Percentiles rank a stretch among this genome's conserved stretches.
Conservation (phyloP, 2,329 filamentous ascomycete species). For the Macrophomina tecta region DNA sequence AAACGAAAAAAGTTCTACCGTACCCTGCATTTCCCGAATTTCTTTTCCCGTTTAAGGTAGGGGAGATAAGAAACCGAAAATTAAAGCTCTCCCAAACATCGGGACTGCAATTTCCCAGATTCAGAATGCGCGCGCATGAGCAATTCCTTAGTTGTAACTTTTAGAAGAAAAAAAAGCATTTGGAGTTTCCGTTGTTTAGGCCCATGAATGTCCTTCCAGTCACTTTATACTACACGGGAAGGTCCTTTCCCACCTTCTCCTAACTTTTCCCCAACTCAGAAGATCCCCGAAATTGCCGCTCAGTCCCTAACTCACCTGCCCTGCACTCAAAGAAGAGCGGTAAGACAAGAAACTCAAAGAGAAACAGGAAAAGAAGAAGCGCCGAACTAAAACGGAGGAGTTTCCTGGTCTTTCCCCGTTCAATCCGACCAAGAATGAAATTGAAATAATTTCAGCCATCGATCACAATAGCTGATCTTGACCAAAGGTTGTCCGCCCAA, state of each 20-base stretch:
- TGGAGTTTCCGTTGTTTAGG: background rate
- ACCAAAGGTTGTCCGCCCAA: slow-evolving; percentile 18
- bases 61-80: background rate
- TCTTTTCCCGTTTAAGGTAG: background rate
- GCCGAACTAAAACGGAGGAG: slow-evolving; percentile 14
- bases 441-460: background rate
- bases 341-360: background rate
- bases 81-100: background rate
- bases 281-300: background rate
- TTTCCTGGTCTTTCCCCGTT: slow-evolving; percentile 16
- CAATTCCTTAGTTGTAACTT: background rate
- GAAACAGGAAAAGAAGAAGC: slow-evolving; percentile 1
- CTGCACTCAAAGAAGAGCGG: background rate
- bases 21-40: background rate
- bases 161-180: background rate
- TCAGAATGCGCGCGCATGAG: background rate
- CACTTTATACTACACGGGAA: slow-evolving; percentile 17
- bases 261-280: background rate
- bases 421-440: slow-evolving; percentile 17
- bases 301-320: background rate
- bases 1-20: background rate
- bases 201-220: background rate
- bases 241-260: background rate
- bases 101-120: slow-evolving; percentile 4
- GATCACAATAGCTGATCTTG: slow-evolving; percentile 12